Conservation (phyloP, 2,329 filamentous ascomycete genomes). For the Cryphonectria naterciae region DNA sequence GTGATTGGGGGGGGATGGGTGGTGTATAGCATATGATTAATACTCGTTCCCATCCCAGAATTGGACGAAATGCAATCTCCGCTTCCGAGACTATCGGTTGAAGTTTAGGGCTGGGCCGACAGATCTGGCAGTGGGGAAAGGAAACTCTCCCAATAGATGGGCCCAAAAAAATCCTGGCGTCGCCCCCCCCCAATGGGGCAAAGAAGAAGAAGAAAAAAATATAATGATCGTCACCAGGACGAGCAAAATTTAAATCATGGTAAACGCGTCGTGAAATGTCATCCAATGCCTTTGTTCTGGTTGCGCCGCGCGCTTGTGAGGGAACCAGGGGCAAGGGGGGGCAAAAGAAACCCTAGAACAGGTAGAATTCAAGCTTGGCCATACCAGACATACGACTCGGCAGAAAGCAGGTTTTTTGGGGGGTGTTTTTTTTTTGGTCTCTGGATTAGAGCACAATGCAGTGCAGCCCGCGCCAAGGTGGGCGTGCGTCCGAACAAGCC, state of each 20-base stretch:
- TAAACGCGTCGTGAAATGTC: neutral
- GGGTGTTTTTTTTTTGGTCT: too few species aligned
- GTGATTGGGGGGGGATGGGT: neutral
- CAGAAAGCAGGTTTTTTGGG: neutral
- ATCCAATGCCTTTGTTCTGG: neutral
- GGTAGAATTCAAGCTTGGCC: neutral
- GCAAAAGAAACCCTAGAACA: neutral
- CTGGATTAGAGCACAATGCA: neutral
- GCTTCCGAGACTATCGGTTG: neutral
- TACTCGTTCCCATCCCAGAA: neutral
- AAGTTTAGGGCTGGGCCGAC: neutral
- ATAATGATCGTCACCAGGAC: neutral
- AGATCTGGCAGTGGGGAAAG: neutral
- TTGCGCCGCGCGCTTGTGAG: neutral
- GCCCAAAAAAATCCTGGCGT: neutral
- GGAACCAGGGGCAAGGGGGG: neutral
- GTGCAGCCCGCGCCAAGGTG: neutral
- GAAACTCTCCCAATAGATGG: neutral
- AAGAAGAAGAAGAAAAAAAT: neutral
- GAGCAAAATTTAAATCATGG: neutral
- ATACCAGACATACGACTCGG: neutral
- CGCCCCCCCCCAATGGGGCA: neutral
- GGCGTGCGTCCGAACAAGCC: neutral
- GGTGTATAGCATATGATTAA: neutral
- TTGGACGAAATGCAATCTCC: neutral